A percentile compares a stretch with the other conserved stretches of the same genome.
Evolutionary conservation across 2,329 filamentous ascomycete genomes (phyloP).

Genomic region (Colletotrichum sp.): DNA sequence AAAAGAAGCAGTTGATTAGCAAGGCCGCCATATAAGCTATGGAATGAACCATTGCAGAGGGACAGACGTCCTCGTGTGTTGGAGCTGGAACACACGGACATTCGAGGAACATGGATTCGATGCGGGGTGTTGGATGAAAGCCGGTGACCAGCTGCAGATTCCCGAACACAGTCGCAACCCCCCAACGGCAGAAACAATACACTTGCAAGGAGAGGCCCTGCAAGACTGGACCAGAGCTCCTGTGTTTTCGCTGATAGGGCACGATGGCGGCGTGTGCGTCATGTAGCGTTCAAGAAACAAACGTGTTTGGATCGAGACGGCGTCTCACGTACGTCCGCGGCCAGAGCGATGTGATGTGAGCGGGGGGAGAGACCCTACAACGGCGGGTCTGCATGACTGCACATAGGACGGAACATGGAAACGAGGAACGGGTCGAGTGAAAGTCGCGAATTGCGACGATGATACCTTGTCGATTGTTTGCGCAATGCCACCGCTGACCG

Average conservation of each 20-base stretch:
- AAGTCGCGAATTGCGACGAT: neutral
- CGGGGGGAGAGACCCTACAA: neutral
- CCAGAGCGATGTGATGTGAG: neutral
- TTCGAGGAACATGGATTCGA: neutral
- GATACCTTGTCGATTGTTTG: neutral
- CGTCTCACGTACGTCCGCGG: conserved; percentile 1
- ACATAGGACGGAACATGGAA: neutral
- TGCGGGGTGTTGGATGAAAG: conserved; percentile 9
- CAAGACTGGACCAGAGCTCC: neutral
- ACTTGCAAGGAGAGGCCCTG: neutral
- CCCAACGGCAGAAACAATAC: neutral
- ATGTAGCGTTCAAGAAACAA: neutral
- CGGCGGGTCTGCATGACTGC: neutral
- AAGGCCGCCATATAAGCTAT: neutral
- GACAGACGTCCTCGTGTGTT: neutral
- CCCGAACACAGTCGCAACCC: neutral
- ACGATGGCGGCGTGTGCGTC: conserved; percentile 12
- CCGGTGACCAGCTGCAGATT: neutral
- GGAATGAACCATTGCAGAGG: neutral
- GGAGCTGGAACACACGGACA: neutral
- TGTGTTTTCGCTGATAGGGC: neutral
- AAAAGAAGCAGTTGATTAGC: neutral
- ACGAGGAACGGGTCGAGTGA: neutral
- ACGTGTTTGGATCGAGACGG: neutral
- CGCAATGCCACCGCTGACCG: conserved; percentile 5